Percentiles rank a stretch among this genome's conserved stretches.
These are phyloP conservation scores for Taiwanofungus camphoratus DNA, from an alignment of 1,284 basidiomycete species.

Conservation along the genomic window DNA sequence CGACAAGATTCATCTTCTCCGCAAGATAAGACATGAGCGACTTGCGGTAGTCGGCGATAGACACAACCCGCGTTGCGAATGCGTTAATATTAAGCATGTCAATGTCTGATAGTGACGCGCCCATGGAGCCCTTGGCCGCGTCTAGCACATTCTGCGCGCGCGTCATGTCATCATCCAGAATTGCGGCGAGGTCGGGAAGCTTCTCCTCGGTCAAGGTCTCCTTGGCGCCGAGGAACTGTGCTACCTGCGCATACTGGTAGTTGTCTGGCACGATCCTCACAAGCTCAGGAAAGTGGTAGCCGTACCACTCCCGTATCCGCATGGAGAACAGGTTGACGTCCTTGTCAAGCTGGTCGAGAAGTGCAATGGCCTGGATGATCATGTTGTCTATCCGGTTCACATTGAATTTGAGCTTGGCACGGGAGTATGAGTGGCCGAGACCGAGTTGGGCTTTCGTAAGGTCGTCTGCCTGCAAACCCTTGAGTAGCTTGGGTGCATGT, in stretches of 20 bases:
- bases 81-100: constrained; percentile 96
- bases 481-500: constrained; percentile 89
- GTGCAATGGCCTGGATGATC: constrained; percentile 99
- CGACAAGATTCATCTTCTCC: constrained; percentile 98
- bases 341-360: constrained; percentile 99
- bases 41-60: constrained; percentile 92
- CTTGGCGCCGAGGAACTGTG: constrained; percentile 90
- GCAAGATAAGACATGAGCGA: constrained; percentile 85
- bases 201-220: constrained; percentile 71
- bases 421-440: constrained; percentile 96
- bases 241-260: constrained; percentile 88
- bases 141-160: constrained; percentile 93
- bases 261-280: constrained; percentile 94
- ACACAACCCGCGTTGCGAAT: constrained; percentile 89
- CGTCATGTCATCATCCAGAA: constrained; percentile 85
- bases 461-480: constrained; percentile 86
- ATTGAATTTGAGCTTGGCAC: constrained; percentile 99
- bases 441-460: constrained; percentile 92
- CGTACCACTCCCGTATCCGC: constrained; percentile 99
- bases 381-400: constrained; percentile 99
- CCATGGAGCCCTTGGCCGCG: constrained; percentile 93
- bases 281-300: constrained; percentile 99
- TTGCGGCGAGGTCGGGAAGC: constrained; percentile 74
- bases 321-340: constrained; percentile 99
- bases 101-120: constrained; percentile 86